phyloP scores from a whole-genome alignment of 2,329 filamentous ascomycete species.

The Alternaria postmessia region DNA sequence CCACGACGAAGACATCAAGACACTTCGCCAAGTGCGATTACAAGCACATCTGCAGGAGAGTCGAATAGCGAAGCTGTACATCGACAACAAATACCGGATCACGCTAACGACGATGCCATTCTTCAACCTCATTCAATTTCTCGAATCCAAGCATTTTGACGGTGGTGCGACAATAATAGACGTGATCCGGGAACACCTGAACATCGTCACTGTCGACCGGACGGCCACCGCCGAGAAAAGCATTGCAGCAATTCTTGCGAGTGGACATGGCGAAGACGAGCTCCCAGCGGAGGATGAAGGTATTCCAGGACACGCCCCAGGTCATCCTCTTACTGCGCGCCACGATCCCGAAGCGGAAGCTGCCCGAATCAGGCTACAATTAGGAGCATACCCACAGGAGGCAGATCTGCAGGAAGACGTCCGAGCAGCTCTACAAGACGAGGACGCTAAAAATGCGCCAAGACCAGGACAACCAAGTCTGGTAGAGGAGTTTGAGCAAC shows the following conservation, averaged over 20 bases:
- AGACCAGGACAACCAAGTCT: slow-evolving; percentile 74
- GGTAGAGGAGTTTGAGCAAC: slow-evolving; percentile 86
- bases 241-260: slow-evolving; percentile 66
- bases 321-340: slow-evolving; percentile 67
- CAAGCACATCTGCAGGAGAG: slow-evolving; percentile 82
- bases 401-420: slow-evolving; percentile 83
- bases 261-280: slow-evolving; percentile 62
- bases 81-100: slow-evolving; percentile 85
- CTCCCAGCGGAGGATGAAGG: slow-evolving; percentile 72
- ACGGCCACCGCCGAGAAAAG: slow-evolving; percentile 64
- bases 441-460: slow-evolving; percentile 80
- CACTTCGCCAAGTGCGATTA: slow-evolving; percentile 75
- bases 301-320: slow-evolving; percentile 72
- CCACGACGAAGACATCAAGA: slow-evolving; percentile 81
- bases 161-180: slow-evolving; percentile 81
- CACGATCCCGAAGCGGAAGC: slow-evolving; percentile 67
- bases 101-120: slow-evolving; percentile 88
- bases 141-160: slow-evolving; percentile 84
- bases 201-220: slow-evolving; percentile 67
- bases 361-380: slow-evolving; percentile 65
- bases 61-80: slow-evolving; percentile 79
- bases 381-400: slow-evolving; percentile 87
- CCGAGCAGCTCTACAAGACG: slow-evolving; percentile 83
- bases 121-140: slow-evolving; percentile 82
- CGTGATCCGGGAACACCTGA: slow-evolving; percentile 70